Evolutionary conservation across 805 yeast genomes (phyloP), one percentile per base, ranked within the genome.

Genomic region (Groenewaldozyma tartarivorans): DNA sequence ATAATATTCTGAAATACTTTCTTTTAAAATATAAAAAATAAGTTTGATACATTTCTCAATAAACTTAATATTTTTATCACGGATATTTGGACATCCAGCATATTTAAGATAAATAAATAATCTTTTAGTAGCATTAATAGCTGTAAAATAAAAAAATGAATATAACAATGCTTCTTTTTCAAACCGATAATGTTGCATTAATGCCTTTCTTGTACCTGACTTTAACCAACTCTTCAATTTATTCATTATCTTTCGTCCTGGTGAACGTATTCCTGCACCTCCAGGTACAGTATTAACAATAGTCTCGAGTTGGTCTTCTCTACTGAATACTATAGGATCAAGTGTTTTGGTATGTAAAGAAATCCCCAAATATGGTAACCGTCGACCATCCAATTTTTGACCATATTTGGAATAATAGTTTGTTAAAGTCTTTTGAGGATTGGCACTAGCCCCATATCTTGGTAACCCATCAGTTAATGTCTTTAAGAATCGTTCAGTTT

Each of bases 361-460:
- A 35, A 27, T 38, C 18, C 52, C 51, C 3, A 53, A 43, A 32
- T 41, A 53, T 4, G 33, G 33, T 15, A 46, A 30, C 9, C 36
- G 39, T 6, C 40, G 38, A 9, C 19, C 32, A 17, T 17, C 22
- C 13, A 24, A 7, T 13, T 24, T 24, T 9, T 24, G 9, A 5
- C 18, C 36, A 16, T 22, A 26, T 15, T 17, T 16, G 2, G 45
- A 22, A 5, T 33, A 16, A 51, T 61, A 52, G 44, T 58, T 54
- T 26, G 51, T 44, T 11, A 51, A 41, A 4, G 69, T 64, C 48
- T 69, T 80, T 29, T 53, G 57, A 36, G 55, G 54, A 24, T 67
- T 74, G 16, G 66, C 62, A 33, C 21, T 44, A 0, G 71, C 64
- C 20, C 69, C 68, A 42, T 66, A 76, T 2, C 66, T 66, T 0